Evolutionary conservation across 1,139 yeast species (phyloP).

Genomic region (Suhomyces panamericanus): DNA sequence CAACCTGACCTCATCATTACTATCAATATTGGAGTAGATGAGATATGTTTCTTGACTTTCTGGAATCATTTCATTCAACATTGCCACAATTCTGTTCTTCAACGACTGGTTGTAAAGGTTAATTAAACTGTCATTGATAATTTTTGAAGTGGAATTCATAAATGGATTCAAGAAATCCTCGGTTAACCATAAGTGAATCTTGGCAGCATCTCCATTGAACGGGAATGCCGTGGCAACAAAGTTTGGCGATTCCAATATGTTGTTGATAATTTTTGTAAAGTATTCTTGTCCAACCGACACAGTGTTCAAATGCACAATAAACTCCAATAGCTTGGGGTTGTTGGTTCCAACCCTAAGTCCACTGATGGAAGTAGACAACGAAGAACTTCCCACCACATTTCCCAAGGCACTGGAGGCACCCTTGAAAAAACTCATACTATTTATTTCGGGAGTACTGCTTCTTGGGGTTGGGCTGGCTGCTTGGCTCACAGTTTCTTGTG

Average conservation of each 20-base stretch:
- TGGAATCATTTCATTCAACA: slow-evolving; percentile 56
- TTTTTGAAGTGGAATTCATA: slow-evolving; percentile 40
- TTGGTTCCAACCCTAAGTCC: slow-evolving; percentile 22
- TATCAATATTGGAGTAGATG: slow-evolving; percentile 29
- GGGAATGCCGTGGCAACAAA: slow-evolving; percentile 34
- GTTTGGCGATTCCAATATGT: slow-evolving; percentile 24
- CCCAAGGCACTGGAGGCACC: slow-evolving; percentile 51
- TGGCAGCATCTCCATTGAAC: slow-evolving; percentile 53
- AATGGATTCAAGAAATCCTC: slow-evolving; percentile 43
- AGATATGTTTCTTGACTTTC: slow-evolving; percentile 48
- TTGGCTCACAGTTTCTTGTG: slow-evolving; percentile 15
- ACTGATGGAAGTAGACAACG: slow-evolving; percentile 22
- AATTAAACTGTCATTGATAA: slow-evolving; percentile 54
- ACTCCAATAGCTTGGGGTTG: slow-evolving; percentile 44
- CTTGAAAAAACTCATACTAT: slow-evolving; percentile 39
- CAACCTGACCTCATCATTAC: slow-evolving; percentile 34
- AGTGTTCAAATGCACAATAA: slow-evolving; percentile 60
- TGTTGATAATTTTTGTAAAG: slow-evolving; percentile 47
- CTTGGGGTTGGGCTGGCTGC: slow-evolving; percentile 32
- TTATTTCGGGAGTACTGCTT: slow-evolving; percentile 35
- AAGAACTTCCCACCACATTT: slow-evolving; percentile 41
- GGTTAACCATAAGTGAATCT: slow-evolving; percentile 41
- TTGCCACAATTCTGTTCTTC: slow-evolving; percentile 45
- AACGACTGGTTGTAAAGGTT: slow-evolving; percentile 60
- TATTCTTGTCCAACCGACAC: slow-evolving; percentile 59